Evolutionary conservation across 805 yeast species (phyloP), one percentile per base, ranked within the genome.

Genomic region (Spathaspora arborariae): DNA sequence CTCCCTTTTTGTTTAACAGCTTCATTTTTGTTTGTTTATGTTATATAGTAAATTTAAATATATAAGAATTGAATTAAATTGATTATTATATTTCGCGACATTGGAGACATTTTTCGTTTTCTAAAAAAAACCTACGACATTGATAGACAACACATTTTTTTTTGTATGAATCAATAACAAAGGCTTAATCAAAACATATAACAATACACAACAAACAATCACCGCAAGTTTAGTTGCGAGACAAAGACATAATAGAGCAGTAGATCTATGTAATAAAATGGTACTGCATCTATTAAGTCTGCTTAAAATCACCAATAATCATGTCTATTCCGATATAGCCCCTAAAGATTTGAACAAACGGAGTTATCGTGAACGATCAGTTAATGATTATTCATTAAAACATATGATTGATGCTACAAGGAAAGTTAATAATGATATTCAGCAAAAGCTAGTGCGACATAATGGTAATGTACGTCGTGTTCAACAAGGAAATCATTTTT

Each of bases 281-380:
- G 55, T 54, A 20, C 60, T 56, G 44, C 54, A 58, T 48, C 56
- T 60, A 24, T 44, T 64, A 41, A 55, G 60, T 43, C 63, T 56
- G 50, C 48, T 65, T 27, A 60, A 60, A 56, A 65, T 65, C 30
- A 57, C 67, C 20, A 59, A 65, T 45, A 64, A 65, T 46, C 54
- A 61, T 45, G 48, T 54, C 22, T 65, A 61, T 44, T 58, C 63
- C 36, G 50, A 60, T 35, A 51, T 57, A 16, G 52, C 51, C 16
- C 47, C 50, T 21, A 51, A 52, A 8, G 59, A 55, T 36, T 52
- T 60, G 20, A 45, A 53, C 20, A 49, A 60, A 27, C 58, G 69
- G 20, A 48, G 59, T 5, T 55, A 59, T 20, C 50, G 70, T 48
- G 47, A 53, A 39, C 45, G 45, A 42, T 35, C 50, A 11, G 46